Evolutionary conservation across 306 rosid species (phyloP).

Genomic region (Pterocarpus santalinus): DNA sequence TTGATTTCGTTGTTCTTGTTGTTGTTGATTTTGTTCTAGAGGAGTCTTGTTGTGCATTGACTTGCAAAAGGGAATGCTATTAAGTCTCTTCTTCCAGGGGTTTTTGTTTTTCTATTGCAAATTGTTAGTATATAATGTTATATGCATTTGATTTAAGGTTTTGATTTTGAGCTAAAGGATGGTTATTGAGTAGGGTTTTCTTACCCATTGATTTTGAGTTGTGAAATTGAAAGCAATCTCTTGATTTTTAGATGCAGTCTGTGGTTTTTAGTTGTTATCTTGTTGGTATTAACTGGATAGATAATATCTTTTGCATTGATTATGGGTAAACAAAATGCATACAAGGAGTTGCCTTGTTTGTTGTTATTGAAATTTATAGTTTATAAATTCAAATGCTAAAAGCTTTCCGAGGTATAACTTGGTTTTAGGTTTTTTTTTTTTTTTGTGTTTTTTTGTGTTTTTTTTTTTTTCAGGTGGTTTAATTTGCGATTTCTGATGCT

Average conservation of each 20-base stretch:
- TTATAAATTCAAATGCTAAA: constrained; percentile 29
- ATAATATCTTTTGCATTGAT: not conserved
- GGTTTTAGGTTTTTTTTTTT: constrained; percentile 37
- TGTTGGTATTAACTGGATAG: not conserved
- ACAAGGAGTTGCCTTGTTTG: constrained; percentile 7
- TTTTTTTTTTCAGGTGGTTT: constrained; percentile 39
- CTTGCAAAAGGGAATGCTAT: not conserved
- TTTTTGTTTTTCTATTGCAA: not conserved
- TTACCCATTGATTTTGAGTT: not conserved
- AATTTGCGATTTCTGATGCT: constrained; percentile 55
- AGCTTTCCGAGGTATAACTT: constrained; percentile 28
- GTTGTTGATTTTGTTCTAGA: not conserved
- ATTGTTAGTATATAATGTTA: no score
- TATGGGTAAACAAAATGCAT: not conserved
- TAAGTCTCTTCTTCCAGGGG: not conserved
- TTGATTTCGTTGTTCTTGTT: not conserved
- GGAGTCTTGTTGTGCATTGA: not conserved
- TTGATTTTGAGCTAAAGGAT: not conserved
- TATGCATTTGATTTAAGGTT: not conserved
- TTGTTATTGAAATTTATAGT: not conserved
- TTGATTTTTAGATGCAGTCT: not conserved
- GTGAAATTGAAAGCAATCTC: not conserved
- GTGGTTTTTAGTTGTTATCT: not conserved
- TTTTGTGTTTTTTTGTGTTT: constrained; percentile 16
- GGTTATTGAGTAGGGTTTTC: not conserved